Conservation (phyloP, 202 grass and related monocot genomes). For the Carex arenaria region DNA sequence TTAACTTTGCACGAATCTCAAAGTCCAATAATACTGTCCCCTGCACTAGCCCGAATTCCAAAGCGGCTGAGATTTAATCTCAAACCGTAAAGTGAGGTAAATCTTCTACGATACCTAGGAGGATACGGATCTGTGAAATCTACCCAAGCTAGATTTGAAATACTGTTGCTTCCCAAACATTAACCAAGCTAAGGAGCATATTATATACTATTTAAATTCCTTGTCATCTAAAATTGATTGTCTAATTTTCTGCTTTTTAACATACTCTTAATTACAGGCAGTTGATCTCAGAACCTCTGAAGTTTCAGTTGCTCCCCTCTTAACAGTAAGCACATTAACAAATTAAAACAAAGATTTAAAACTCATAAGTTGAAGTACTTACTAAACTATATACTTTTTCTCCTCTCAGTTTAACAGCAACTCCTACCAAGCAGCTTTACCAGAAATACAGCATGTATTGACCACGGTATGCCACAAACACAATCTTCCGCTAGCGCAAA, state of each 20-base stretch:
- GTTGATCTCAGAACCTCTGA: conserved; percentile 80
- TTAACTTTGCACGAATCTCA: too few species aligned
- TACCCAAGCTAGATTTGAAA: background rate
- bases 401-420: conserved; percentile 61
- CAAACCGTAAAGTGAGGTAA: too few species aligned
- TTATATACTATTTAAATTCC: background rate
- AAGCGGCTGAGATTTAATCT: too few species aligned
- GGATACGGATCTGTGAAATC: too few species aligned
- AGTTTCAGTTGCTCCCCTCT: conserved; percentile 48
- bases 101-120: too few species aligned
- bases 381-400: too few species aligned
- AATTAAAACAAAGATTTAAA: conserved; percentile 20
- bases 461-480: conserved; percentile 58
- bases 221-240: background rate
- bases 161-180: background rate
- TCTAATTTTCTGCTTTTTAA: conserved; percentile 10
- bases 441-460: conserved; percentile 85
- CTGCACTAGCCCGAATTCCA: too few species aligned
- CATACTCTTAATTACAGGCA: conserved; percentile 49
- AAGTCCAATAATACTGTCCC: too few species aligned
- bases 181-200: background rate
- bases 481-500: conserved; percentile 86
- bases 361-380: conserved; percentile 31
- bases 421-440: conserved; percentile 78
- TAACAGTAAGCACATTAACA: conserved; percentile 44